Conservation (phyloP, 148 eudicot genomes). For the Camellia japonica region DNA sequence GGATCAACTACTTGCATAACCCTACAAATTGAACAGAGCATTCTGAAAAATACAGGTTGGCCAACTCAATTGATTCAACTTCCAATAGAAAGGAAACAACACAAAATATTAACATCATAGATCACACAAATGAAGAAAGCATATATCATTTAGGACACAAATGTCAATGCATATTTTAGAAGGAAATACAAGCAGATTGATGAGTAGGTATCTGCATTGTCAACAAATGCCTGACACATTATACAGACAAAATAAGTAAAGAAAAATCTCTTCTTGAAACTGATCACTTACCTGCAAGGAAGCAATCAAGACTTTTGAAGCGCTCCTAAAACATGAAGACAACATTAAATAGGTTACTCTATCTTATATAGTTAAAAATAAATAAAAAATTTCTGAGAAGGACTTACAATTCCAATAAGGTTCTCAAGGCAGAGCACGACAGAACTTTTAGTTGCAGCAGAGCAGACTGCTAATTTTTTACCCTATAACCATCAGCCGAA, state of each 20-base stretch:
- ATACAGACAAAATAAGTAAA: background rate
- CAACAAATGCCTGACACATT: background rate
- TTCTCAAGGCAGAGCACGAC: constrained; percentile 89
- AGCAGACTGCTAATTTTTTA: constrained; percentile 84
- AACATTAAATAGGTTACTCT: background rate
- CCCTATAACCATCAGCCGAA: constrained; percentile 43
- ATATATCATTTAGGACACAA: too few species aligned
- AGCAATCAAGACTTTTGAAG: constrained; percentile 86
- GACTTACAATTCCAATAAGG: constrained; percentile 80
- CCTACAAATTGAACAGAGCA: background rate
- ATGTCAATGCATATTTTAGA: too few species aligned
- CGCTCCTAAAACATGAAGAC: constrained; percentile 58
- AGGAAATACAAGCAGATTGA: background rate
- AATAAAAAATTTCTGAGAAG: background rate
- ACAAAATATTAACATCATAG: background rate
- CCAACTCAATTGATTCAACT: background rate
- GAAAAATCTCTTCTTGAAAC: background rate
- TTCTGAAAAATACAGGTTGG: background rate
- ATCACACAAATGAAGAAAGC: background rate
- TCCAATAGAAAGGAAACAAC: background rate
- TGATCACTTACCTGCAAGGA: constrained; percentile 77
- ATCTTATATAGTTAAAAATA: background rate
- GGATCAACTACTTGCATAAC: background rate
- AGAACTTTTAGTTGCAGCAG: constrained; percentile 99
- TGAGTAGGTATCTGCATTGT: background rate